Evolutionary conservation across 768 basidiomycete genomes (phyloP).

Genomic region (Hericium alpestre): DNA sequence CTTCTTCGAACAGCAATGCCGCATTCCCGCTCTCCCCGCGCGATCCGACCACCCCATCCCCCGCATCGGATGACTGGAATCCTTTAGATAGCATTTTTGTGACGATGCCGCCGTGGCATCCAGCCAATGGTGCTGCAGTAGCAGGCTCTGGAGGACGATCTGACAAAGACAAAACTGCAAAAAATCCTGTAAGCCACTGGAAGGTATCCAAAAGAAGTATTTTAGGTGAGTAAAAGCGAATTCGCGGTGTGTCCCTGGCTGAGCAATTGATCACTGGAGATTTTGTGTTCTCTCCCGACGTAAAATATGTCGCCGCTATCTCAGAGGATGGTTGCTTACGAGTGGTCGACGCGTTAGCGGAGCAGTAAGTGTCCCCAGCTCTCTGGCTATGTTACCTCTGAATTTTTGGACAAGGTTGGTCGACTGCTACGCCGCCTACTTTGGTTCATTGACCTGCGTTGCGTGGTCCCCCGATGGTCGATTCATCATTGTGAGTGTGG

Average conservation of each 20-base stretch:
- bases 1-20: not conserved
- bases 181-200: slow-evolving; percentile 92
- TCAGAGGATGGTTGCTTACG: slow-evolving; percentile 88
- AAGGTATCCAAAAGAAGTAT: slow-evolving; percentile 61
- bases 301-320: slow-evolving; percentile 79
- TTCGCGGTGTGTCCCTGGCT: not conserved
- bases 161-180: slow-evolving; percentile 58
- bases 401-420: slow-evolving; percentile 47
- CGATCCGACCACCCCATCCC: slow-evolving; percentile 17
- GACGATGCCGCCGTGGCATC: slow-evolving; percentile 82
- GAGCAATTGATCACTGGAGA: slow-evolving; percentile 34
- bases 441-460: slow-evolving; percentile 81
- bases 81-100: slow-evolving; percentile 67
- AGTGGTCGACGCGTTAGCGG: slow-evolving; percentile 79
- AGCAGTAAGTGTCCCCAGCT: slow-evolving; percentile 46
- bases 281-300: slow-evolving; percentile 90
- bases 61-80: slow-evolving; percentile 54
- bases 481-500: slow-evolving; percentile 61
- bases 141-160: slow-evolving; percentile 17
- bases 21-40: slow-evolving; percentile 15
- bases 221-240: slow-evolving; percentile 40
- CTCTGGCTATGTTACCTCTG: not conserved
- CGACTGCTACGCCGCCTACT: slow-evolving; percentile 91
- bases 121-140: slow-evolving; percentile 37
- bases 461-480: slow-evolving; percentile 95